Conservation (phyloP, 2,329 filamentous ascomycete species). For the Lachnellula occidentalis region DNA sequence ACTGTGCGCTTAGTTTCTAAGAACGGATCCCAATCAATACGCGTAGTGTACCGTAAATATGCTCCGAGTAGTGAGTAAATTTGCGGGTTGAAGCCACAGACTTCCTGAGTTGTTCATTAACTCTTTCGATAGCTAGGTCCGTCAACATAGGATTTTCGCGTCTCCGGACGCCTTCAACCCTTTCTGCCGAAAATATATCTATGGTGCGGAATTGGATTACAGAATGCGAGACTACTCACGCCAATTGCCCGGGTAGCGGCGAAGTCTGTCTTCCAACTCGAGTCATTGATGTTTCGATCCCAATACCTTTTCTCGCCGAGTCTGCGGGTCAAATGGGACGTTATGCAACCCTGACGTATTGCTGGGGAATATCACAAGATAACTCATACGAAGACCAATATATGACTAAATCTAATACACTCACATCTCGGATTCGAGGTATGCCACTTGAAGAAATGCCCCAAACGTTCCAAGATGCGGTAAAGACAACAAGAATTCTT, state of each 20-base stretch:
- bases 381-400: neutral
- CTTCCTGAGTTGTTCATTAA: too few species aligned
- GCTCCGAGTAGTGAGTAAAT: too few species aligned
- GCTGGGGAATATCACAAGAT: neutral
- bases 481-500: neutral
- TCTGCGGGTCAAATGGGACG: neutral
- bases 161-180: neutral
- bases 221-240: neutral
- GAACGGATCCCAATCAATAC: too few species aligned
- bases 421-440: neutral
- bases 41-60: too few species aligned
- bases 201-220: neutral
- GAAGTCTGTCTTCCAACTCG: neutral
- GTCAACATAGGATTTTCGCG: too few species aligned
- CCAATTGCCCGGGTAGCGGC: neutral
- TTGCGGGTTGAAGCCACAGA: too few species aligned
- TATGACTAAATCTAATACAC: neutral
- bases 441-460: neutral
- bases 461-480: neutral
- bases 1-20: too few species aligned
- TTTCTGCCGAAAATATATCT: neutral
- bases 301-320: neutral
- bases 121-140: too few species aligned
- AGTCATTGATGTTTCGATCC: neutral
- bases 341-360: neutral